phyloP scores from a whole-genome alignment of 1,284 basidiomycete species.

The Melampsora larici-populina region DNA sequence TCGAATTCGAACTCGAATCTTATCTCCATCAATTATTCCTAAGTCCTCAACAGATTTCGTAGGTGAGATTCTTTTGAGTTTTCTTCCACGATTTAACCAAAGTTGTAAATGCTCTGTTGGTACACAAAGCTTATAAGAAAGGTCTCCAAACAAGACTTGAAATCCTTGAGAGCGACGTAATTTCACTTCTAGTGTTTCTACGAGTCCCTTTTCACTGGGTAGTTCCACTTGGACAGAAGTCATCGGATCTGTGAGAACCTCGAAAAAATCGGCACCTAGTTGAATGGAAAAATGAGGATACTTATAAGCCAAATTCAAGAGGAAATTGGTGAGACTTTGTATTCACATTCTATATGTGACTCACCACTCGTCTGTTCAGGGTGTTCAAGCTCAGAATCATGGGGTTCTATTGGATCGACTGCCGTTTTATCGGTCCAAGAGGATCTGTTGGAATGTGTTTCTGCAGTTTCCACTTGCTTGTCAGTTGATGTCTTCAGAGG shows the following conservation, averaged over 20 bases:
- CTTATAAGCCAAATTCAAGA: background rate
- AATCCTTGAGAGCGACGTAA: background rate
- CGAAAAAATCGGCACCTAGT: too few species aligned
- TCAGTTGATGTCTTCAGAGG: too few species aligned
- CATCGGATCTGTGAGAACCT: background rate
- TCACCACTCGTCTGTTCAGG: too few species aligned
- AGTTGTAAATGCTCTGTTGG: background rate
- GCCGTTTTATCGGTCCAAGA: too few species aligned
- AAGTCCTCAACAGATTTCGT: background rate
- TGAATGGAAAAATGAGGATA: background rate
- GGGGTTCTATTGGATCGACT: too few species aligned
- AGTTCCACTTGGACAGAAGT: background rate
- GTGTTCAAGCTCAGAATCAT: too few species aligned
- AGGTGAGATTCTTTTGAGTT: background rate
- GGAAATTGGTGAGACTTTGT: background rate
- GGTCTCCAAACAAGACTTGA: slow-evolving; percentile 9
- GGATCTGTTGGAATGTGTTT: too few species aligned
- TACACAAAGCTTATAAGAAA: background rate
- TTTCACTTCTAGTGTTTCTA: background rate
- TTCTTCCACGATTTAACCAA: background rate
- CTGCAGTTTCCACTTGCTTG: too few species aligned
- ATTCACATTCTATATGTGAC: too few species aligned
- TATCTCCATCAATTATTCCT: background rate
- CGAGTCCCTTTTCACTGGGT: background rate
- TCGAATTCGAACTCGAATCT: background rate